Evolutionary conservation across 225 moss, liverwort and hornwort genomes (phyloP), one percentile per base, ranked within the genome.

Genomic region (Marchantia paleacea): DNA sequence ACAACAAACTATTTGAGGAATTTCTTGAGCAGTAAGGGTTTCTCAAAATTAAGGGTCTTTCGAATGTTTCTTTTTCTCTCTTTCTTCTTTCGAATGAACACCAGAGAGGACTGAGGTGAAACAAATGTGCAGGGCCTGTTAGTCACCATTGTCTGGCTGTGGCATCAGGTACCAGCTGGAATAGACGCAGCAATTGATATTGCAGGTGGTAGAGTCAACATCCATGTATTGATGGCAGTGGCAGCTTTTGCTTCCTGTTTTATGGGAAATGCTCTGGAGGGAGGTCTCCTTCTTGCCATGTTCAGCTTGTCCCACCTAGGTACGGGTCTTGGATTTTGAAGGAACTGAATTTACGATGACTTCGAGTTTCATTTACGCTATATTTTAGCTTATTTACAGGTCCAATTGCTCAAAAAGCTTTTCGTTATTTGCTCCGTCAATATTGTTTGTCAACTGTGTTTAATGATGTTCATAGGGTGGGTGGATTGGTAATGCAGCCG

Each of bases 281-380:
- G 99, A 82, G 99, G 95, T 52, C 89, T 95, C 30, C 95, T 99
- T 31, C 92, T 99, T 69, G 95, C 93, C 52, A 99, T 99, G 99
- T 99, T 99, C 92, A 91, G 99, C 81, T 86, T 95, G 83, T 99
- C 99, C 82, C 99, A 99, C 84, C 92, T 95, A 81, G 93, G 97
- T 97, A 81, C 58, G 81, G 68, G 18, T 10, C 12, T 71, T 25
- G 9, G 18, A 0, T 72, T 1, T 16, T 72, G 51, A 51, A 70
- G 68, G 3, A 8, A 39, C 39, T 9, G 12, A 20, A 4, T 15
- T 19, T 52, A 13, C 51, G 10, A 24, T 51, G 9, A 1, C 24
- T 24, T 20, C 39, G 22, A 49, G 50, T 71, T 71, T 52, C 50
- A n/a, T 50, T 72, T 22, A 20, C 6, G 13, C 20, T 58, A 58